Base-by-base conservation (phyloP, 495 filamentous ascomycete species). In the Penicillium chermesinum region DNA sequence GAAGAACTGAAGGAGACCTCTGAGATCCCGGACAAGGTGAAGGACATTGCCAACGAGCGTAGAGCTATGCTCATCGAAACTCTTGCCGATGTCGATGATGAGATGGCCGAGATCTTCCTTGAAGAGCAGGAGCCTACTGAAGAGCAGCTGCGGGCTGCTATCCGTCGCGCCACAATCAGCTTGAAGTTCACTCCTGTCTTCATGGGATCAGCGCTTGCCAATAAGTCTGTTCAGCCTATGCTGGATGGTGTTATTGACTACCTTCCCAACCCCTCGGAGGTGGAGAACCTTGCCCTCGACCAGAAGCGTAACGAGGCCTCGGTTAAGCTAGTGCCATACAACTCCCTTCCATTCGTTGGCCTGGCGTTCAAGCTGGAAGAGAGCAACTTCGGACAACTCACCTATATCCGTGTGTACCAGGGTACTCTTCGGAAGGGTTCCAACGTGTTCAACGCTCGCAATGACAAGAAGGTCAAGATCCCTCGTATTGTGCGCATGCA, bases 401-500 rank as follows among this genome's bases (percentile, higher is more conserved):
- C 94, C 41, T 99, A 97, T 67, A 91, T 99, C 49, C 89, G 94
- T 54, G 94, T 99, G 19, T 99, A 99, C 74, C 94, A 99, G 69
- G 94, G 94, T 52, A 80, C 81, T 16, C 71, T 99, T 48, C 86
- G 78, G 67, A 97, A 94, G 76, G 87, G 89, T 35, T 75, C 84
- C 58, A 86, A 88, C 63, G 82, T 99, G 25, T 96, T 84, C 80
- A 99, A 99, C 62, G 88, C 93, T 8, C 85, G 91, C 50, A 89
- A 79, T 42, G 83, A 88, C 64, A 96, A 97, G 78, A 97, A 93
- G 72, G 84, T 99, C 63, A 93, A 95, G 69, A 83, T 97, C 48
- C 94, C 94, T 16, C 86, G 91, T 57, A 99, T 99, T 59, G 94
- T 99, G 39, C 87, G 94, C 38, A 99, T 99, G 94, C 94, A 99